phyloP scores from a whole-genome alignment of 1,139 yeast genomes.

The Ashbya aceris region DNA sequence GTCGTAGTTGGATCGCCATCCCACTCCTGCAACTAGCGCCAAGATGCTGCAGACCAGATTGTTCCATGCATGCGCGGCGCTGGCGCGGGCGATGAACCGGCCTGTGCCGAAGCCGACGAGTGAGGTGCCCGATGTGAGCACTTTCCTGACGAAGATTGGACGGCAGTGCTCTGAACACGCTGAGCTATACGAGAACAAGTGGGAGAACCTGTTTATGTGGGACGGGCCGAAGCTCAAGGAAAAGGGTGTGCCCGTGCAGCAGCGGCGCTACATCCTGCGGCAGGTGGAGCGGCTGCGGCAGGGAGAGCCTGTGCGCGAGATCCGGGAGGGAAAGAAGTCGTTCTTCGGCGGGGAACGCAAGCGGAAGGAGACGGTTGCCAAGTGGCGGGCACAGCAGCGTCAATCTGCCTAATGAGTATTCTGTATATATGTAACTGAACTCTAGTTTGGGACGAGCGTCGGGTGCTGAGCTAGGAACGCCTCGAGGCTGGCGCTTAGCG shows the following conservation, averaged over 20 bases:
- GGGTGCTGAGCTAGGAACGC: constrained; percentile 5
- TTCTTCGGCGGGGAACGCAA: constrained; percentile 88
- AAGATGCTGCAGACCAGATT: constrained; percentile 16
- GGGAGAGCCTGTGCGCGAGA: constrained; percentile 50
- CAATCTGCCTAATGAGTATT: constrained; percentile 25
- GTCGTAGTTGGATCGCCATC: neutral
- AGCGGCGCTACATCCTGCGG: constrained; percentile 53
- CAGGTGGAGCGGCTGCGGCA: constrained; percentile 40
- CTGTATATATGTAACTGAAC: neutral
- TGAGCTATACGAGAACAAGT: constrained; percentile 62
- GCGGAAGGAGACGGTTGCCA: constrained; percentile 59
- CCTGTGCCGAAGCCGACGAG: constrained; percentile 39
- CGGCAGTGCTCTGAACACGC: constrained; percentile 59
- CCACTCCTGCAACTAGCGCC: neutral
- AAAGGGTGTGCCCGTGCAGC: constrained; percentile 68
- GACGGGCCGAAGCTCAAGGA: constrained; percentile 54
- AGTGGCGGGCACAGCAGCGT: constrained; percentile 54
- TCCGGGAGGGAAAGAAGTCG: constrained; percentile 56
- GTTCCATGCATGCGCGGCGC: constrained; percentile 9
- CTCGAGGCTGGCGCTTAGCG: constrained; percentile 28
- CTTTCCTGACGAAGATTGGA: constrained; percentile 70
- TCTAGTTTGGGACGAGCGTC: neutral
- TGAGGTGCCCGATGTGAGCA: constrained; percentile 58
- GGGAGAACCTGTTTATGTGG: constrained; percentile 57
- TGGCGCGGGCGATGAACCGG: constrained; percentile 11